phyloP scores from a whole-genome alignment of 352 stramenopile species.

The Phytopythium cucurbitacearum region DNA sequence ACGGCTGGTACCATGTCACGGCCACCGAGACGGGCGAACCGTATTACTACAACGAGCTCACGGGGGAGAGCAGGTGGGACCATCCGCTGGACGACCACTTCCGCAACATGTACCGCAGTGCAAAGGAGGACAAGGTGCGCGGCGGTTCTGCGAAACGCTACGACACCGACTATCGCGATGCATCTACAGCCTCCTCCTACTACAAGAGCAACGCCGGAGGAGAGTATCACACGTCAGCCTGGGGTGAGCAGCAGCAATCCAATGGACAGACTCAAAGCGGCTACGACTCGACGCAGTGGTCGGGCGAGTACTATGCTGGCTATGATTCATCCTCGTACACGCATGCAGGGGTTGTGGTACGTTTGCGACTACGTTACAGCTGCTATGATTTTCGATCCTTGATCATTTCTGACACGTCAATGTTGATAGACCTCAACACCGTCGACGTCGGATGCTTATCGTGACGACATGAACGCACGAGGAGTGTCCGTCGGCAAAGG shows the following conservation, averaged over 20 bases:
- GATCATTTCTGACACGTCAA: no score
- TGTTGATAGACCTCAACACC: no score
- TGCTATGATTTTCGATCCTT: no score
- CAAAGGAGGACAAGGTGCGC: conserved; percentile 31
- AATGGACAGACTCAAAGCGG: conserved; percentile 11
- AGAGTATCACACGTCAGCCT: conserved; percentile 12
- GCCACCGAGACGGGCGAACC: conserved; percentile 50
- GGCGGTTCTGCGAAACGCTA: conserved; percentile 11
- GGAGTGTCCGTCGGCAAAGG: no score
- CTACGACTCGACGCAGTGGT: conserved; percentile 1
- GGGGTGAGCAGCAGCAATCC: conserved; percentile 20
- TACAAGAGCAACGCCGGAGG: conserved; percentile 16
- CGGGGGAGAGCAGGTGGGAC: conserved; percentile 78
- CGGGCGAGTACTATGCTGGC: conserved; percentile 4
- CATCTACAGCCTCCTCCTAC: conserved; percentile 9
- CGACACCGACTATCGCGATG: conserved; percentile 11
- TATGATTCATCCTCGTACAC: not conserved
- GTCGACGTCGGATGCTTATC: no score
- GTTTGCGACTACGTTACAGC: no score
- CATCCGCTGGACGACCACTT: conserved; percentile 76
- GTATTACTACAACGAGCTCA: conserved; percentile 82
- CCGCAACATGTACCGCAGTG: conserved; percentile 40
- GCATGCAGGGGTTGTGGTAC: not conserved
- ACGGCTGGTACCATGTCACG: conserved; percentile 65
- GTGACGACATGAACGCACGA: no score